phyloP scores from a whole-genome alignment of 73 alveolate genomes.

The Effrenium voratum region DNA sequence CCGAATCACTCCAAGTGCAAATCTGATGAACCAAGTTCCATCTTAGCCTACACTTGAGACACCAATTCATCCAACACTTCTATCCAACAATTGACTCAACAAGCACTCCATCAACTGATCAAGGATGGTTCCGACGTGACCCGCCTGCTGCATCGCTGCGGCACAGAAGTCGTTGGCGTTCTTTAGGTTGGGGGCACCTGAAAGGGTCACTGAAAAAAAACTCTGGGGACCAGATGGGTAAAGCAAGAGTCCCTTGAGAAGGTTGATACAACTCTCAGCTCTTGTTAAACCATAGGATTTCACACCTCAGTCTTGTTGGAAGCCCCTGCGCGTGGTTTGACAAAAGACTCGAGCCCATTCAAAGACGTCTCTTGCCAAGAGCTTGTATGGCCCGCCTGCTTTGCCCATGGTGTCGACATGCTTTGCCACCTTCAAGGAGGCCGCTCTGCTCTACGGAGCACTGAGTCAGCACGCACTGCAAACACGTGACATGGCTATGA shows the following conservation, averaged over 20 bases:
- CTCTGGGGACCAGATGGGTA: background rate
- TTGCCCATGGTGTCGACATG: slow-evolving; percentile 73
- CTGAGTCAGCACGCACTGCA: background rate
- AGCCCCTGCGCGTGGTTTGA: too few relatives aligned
- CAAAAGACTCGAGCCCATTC: too few relatives aligned
- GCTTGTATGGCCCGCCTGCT: slow-evolving; percentile 23
- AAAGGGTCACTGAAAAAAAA: background rate
- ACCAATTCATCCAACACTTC: too few relatives aligned
- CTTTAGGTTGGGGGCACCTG: slow-evolving; percentile 16
- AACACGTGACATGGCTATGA: too few relatives aligned
- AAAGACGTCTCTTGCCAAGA: too few relatives aligned
- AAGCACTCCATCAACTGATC: background rate
- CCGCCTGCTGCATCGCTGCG: slow-evolving; percentile 87
- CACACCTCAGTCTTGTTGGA: too few relatives aligned
- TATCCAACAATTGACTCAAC: too few relatives aligned
- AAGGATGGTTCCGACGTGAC: background rate
- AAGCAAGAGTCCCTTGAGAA: background rate
- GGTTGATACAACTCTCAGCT: too few relatives aligned
- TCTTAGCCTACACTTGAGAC: too few relatives aligned
- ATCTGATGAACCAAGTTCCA: too few relatives aligned
- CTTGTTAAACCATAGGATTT: too few relatives aligned
- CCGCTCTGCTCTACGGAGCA: background rate
- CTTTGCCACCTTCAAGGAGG: slow-evolving; percentile 35
- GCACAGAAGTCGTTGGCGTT: slow-evolving; percentile 72
- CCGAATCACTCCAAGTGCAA: too few relatives aligned